phyloP scores from a whole-genome alignment of 1,284 basidiomycete species.

The Apiotrichum mycotoxinovorans region DNA sequence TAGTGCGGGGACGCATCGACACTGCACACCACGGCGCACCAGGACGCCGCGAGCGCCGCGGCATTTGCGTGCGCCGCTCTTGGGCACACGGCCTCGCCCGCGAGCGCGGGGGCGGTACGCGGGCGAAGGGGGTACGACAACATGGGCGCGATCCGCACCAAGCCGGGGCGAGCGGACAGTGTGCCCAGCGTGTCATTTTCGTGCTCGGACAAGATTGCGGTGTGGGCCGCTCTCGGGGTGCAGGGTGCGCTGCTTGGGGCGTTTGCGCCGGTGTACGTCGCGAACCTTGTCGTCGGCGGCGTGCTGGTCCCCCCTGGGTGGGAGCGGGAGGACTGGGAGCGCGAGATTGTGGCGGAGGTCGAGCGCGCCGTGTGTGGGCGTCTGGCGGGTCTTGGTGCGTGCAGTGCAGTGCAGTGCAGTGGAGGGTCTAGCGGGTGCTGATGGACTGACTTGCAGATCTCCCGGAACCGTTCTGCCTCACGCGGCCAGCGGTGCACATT shows the following conservation, averaged over 20 bases:
- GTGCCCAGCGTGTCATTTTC: conserved; percentile 75
- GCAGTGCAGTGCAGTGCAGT: too few relatives aligned
- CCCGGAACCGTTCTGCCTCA: conserved; percentile 41
- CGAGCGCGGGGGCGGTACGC: conserved; percentile 56
- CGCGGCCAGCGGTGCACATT: conserved; percentile 51
- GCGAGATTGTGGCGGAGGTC: conserved; percentile 63
- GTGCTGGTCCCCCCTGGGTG: conserved; percentile 46
- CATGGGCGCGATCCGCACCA: conserved; percentile 74
- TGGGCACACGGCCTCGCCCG: conserved; percentile 18
- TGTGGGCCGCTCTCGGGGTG: conserved; percentile 75
- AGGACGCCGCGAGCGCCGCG: conserved; percentile 64
- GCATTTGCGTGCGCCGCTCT: conserved; percentile 45
- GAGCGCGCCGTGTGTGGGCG: conserved; percentile 53
- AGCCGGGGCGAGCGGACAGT: conserved; percentile 80
- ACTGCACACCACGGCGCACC: conserved; percentile 65
- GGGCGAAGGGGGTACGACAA: conserved; percentile 74
- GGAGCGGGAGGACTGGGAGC: conserved; percentile 49
- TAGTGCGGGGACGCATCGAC: conserved; percentile 88
- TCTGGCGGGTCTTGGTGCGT: too few relatives aligned
- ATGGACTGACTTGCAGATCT: conserved; percentile 2
- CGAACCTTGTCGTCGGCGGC: conserved; percentile 66
- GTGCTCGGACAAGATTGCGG: conserved; percentile 86
- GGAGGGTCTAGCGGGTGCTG: conserved; percentile 35
- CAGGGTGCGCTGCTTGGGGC: conserved; percentile 69
- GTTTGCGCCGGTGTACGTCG: conserved; percentile 64